These are phyloP conservation scores for Dothideomycetes sp. DNA, from an alignment of 2,329 filamentous ascomycete species.

Conservation along the genomic window DNA sequence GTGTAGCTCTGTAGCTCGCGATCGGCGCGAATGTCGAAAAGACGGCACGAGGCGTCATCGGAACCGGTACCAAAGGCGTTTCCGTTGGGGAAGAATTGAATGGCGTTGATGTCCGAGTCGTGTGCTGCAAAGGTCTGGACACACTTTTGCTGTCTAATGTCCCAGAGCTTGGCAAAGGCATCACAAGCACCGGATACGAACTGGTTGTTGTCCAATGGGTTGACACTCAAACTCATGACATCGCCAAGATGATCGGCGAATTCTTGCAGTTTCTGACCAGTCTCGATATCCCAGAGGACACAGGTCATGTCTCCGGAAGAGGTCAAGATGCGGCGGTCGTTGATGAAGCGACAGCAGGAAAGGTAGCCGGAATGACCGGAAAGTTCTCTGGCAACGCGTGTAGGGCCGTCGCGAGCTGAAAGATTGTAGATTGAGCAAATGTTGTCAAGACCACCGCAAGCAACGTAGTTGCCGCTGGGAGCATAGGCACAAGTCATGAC, in stretches of 20 bases:
- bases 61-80: constrained; percentile 98
- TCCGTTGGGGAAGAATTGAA: constrained; percentile 98
- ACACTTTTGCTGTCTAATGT: constrained; percentile 95
- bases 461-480: constrained; percentile 95
- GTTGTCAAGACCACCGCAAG: constrained; percentile 96
- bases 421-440: constrained; percentile 99
- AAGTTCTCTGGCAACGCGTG: constrained; percentile 86
- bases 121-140: constrained; percentile 98
- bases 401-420: constrained; percentile 93
- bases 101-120: constrained; percentile 98
- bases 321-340: constrained; percentile 93
- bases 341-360: constrained; percentile 97
- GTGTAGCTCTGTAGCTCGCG: constrained; percentile 63
- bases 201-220: constrained; percentile 97
- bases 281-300: constrained; percentile 99
- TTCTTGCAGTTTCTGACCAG: constrained; percentile 91
- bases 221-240: constrained; percentile 99
- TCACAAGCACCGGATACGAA: constrained; percentile 99
- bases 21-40: constrained; percentile 96
- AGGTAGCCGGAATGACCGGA: constrained; percentile 96
- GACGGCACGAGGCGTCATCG: constrained; percentile 90
- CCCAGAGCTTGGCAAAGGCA: constrained; percentile 97
- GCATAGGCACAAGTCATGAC: constrained; percentile 99
- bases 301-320: constrained; percentile 99
- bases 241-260: constrained; percentile 97